Evolutionary conservation across 768 basidiomycete species (phyloP).

Genomic region (Inosperma sp.): DNA sequence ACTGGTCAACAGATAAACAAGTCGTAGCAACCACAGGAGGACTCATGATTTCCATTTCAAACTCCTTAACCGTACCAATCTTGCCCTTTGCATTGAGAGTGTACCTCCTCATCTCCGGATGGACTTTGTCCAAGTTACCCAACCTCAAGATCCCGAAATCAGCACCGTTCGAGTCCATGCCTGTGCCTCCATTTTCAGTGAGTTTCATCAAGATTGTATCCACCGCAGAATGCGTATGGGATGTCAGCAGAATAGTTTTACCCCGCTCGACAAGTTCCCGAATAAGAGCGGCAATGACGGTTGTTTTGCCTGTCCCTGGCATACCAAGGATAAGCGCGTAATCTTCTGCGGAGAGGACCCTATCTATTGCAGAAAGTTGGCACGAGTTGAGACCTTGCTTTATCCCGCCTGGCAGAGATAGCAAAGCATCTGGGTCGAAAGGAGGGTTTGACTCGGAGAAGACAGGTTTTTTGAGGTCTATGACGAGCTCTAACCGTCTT

Average conservation of each 20-base stretch:
- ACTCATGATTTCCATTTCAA: slow-evolving; percentile 77
- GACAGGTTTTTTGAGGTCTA: slow-evolving; percentile 67
- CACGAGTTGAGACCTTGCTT: slow-evolving; percentile 71
- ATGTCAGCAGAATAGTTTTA: slow-evolving; percentile 84
- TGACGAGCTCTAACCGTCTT: slow-evolving; percentile 66
- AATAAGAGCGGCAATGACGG: slow-evolving; percentile 87
- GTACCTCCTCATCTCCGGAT: slow-evolving; percentile 71
- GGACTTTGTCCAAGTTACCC: slow-evolving; percentile 92
- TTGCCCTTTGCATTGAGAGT: slow-evolving; percentile 55
- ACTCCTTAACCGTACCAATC: slow-evolving; percentile 69
- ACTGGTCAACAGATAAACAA: slow-evolving; percentile 93
- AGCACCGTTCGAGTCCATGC: slow-evolving; percentile 14
- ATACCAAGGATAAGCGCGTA: slow-evolving; percentile 93
- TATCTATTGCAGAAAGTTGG: slow-evolving; percentile 68
- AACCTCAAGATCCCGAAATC: slow-evolving; percentile 77
- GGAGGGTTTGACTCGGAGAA: slow-evolving; percentile 38
- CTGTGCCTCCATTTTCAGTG: slow-evolving; percentile 34
- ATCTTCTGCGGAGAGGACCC: slow-evolving; percentile 75
- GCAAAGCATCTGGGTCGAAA: slow-evolving; percentile 1
- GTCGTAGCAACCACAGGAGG: slow-evolving; percentile 97
- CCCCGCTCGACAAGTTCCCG: slow-evolving; percentile 70
- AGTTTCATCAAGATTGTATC: slow-evolving; percentile 93
- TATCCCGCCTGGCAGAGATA: slow-evolving; percentile 22
- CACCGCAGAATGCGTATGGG: slow-evolving; percentile 97
- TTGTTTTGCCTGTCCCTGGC: slow-evolving; percentile 99